These are phyloP conservation scores for Tolypocladium ophioglossoides DNA, from an alignment of 2,329 filamentous ascomycete species.

Conservation along the genomic window DNA sequence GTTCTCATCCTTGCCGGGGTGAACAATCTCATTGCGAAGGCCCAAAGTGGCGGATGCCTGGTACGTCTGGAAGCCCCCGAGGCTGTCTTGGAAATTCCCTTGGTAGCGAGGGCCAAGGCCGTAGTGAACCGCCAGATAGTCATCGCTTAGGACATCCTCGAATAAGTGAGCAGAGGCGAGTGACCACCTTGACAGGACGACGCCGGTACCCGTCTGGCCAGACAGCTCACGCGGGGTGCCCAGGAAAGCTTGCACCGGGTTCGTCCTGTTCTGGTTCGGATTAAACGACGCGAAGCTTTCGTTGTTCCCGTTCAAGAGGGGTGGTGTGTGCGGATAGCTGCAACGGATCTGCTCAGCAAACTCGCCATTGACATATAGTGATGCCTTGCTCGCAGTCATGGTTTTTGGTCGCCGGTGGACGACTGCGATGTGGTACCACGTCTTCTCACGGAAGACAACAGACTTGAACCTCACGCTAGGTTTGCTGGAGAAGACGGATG, in stretches of 20 bases:
- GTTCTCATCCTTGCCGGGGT: slow-evolving; percentile 78
- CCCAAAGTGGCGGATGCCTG: slow-evolving; percentile 84
- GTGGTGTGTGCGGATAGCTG: slow-evolving; percentile 71
- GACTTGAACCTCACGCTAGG: slow-evolving; percentile 93
- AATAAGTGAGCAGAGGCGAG: slow-evolving; percentile 84
- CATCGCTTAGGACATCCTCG: slow-evolving; percentile 78
- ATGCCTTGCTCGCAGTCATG: slow-evolving; percentile 67
- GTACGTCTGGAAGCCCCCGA: slow-evolving; percentile 95
- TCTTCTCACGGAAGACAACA: slow-evolving; percentile 59
- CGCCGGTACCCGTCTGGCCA: slow-evolving; percentile 58
- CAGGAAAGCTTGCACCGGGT: slow-evolving; percentile 80
- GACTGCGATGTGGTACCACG: slow-evolving; percentile 90
- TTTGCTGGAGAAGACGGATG: slow-evolving; percentile 73
- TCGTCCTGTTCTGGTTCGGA: slow-evolving; percentile 43
- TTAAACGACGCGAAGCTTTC: slow-evolving; percentile 63
- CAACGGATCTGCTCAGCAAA: slow-evolving; percentile 89
- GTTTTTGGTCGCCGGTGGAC: slow-evolving; percentile 74
- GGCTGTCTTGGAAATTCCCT: slow-evolving; percentile 92
- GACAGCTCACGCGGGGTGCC: slow-evolving; percentile 88
- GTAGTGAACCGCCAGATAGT: slow-evolving; percentile 82
- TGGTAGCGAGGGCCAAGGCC: slow-evolving; percentile 84
- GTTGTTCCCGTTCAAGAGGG: slow-evolving; percentile 48
- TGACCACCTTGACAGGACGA: slow-evolving; percentile 75
- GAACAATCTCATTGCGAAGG: slow-evolving; percentile 80
- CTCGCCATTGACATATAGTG: slow-evolving; percentile 84